A percentile compares a stretch with the other conserved stretches of the same genome.
These are phyloP conservation scores for Fraxinus cuspidata DNA, from an alignment of 257 asterid species.

Conservation along the genomic window DNA sequence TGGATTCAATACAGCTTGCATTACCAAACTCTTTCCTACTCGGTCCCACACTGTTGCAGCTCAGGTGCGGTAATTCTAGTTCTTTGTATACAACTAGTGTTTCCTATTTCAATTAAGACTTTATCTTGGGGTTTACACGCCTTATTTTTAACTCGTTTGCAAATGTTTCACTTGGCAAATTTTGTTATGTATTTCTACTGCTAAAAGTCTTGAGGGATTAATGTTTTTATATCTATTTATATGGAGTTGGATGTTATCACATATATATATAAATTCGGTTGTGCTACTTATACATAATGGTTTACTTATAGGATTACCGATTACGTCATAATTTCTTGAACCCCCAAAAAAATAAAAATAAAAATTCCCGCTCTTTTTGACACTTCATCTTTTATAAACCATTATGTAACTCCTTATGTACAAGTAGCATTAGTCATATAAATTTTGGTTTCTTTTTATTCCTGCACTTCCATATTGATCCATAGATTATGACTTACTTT, in stretches of 20 bases:
- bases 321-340: no score
- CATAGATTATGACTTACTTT: background rate
- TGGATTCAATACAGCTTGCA: conserved; percentile 98
- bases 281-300: no score
- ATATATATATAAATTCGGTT: no score
- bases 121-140: background rate
- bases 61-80: conserved; percentile 51
- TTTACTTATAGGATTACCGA: no score
- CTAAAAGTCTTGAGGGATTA: background rate
- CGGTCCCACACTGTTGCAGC: conserved; percentile 99
- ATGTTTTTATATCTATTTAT: background rate
- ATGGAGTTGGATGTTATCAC: background rate
- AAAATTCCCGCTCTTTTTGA: no score
- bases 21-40: conserved; percentile 96
- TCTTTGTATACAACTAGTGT: background rate
- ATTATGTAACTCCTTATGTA: no score
- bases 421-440: no score
- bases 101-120: background rate
- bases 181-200: background rate
- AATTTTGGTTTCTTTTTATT: no score
- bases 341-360: no score
- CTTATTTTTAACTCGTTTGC: background rate
- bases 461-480: no score
- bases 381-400: no score
- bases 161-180: background rate